Base-by-base conservation (phyloP, 1,284 basidiomycete species). In the Sanguinoderma infundibulare region DNA sequence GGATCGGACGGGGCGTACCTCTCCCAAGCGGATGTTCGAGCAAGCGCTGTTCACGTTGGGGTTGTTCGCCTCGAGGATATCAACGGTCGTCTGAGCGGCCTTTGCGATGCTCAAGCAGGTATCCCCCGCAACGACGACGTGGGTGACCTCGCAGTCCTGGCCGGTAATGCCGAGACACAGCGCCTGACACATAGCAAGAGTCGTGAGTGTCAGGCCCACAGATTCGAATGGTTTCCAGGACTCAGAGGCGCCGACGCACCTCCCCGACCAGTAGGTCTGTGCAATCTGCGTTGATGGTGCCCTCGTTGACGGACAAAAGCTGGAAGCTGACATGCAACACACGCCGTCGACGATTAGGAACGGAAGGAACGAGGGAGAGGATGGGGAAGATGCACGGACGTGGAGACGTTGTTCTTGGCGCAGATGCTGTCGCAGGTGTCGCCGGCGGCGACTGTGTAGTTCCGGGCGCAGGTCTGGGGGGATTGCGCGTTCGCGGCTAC, bases 341-440 rank as follows among this genome's bases (percentile, higher is more conserved):
- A 83, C 79, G 39, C 89, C 12, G 42, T n/a, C 28, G 7, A 24
- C 14, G 38, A 26, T 53, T 40, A 22, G 14, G 57, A 54, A 40
- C 2, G 15, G 14, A 50, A 10, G 17, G 15, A 14, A 15, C n/a
- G n/a, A n/a, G n/a, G 15, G 24, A 5, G 1, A 28, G 24, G 12
- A 1, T 5, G 24, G 10, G 12, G n/a, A n/a, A n/a, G n/a, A n/a
- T n/a, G n/a, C n/a, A 46, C 80, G 60, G 63, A 89, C 84, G 89
- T 89, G 22, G 90, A 90, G 53, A 81, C 87, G 54, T 82, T 80
- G 35, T 87, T 72, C 20, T 81, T 79, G 26, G 82, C 82, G 57
- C 86, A 89, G 69, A 92, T 91, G 58, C 68, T 68, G 75, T 92
- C 87, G 70, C 90, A 92, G 53, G 79, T 82, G 69, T 91, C 89